Evolutionary conservation across 495 filamentous ascomycete species (phyloP), one percentile per base, ranked within the genome.

Genomic region (Aspergillus nidulans): DNA sequence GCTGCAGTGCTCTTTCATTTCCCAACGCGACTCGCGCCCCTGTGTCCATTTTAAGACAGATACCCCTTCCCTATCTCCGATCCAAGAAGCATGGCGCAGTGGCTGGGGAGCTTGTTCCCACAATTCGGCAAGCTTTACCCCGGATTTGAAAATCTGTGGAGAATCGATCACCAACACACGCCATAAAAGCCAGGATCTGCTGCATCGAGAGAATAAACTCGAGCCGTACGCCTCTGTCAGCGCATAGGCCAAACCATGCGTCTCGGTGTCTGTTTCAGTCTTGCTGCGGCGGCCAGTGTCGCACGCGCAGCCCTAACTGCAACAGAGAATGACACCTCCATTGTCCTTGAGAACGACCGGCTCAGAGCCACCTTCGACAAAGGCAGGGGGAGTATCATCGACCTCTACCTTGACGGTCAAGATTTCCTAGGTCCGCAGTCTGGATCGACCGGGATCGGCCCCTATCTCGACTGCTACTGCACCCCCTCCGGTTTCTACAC

Each of bases 391-490:
- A 70, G 70, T 15, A 66, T 80, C 25, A 58, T 69, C 2, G 63
- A 71, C 23, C 58, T 81, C 0, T 58, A 61, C 20, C 72, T 82
- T 5, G 79, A 81, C 46, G 72, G 70, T 2, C 69, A 78, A 52
- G 76, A 82, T 51, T 66, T 83, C 5, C 63, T 84, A 6, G 76
- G 79, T 15, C 57, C 70, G 1, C 61, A 68, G 10, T 72, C 67
- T 5, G 75, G 77, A 1, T 75, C 67, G 6, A 70, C 63, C 5
- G 78, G 80, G 6, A 69, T 77, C 41, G 77, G 77, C 0, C 73
- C 77, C 1, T 82, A 83, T 53, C 72, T 83, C 15, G 81, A 83
- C 56, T 83, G 81, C 59, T 82, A 82, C 57, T 84, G 79, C 56
- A 75, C 72, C 3, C 80, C 78, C 0, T 77, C 76, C 0, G 80